Base-by-base conservation (phyloP, 108 stramenopile species). In the Craspedostauros australis region DNA sequence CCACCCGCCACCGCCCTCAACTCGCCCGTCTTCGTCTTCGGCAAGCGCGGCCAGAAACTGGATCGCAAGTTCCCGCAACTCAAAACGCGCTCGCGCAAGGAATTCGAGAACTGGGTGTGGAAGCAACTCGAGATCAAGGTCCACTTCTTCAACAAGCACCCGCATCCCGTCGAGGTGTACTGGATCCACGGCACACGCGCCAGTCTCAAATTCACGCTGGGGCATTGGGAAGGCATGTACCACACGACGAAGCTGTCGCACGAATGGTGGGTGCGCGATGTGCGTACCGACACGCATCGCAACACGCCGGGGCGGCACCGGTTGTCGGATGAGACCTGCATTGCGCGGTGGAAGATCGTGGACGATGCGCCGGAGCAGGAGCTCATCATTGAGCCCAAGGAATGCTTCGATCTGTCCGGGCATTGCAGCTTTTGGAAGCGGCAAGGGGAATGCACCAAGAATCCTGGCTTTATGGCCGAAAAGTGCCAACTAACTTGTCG, bases 221-320 rank as follows among this genome's bases (percentile, higher is more conserved):
- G 66, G 36, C 60, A 72, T 5, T 63, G 67, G 4, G 59, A 69
- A 27, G 16, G 22, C 3, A 5, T 24, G 15, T 18, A 5, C 11
- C 59, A 65, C 32, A 46, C 18, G 2, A 71, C 70, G 0, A 75
- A 45, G 46, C 46, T 82, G 24, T 46, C 75, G 3, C 77, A 79
- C 45, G 81, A 82, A 46, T 82, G 71, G 68, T 79, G 58, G 52
- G 61, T 68, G 5, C 74, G 81, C 3, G 77, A 78, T 39, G 58
- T 40, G 12, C 58, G 75, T 6, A 71, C 75, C 23, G 81, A 83
- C 45, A 50, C 46, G 5, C 64, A 54, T 16, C n/a, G 11, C 0
- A 64, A 75, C 27, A 55, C 62, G 4, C 75, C 77, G 2, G 75
- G 81, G 30, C 54, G 75, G 12, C 54, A 57, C 28, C 73, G 71